Evolutionary conservation across 1,139 yeast genomes (phyloP).

Genomic region (Geotrichum bryndzae): DNA sequence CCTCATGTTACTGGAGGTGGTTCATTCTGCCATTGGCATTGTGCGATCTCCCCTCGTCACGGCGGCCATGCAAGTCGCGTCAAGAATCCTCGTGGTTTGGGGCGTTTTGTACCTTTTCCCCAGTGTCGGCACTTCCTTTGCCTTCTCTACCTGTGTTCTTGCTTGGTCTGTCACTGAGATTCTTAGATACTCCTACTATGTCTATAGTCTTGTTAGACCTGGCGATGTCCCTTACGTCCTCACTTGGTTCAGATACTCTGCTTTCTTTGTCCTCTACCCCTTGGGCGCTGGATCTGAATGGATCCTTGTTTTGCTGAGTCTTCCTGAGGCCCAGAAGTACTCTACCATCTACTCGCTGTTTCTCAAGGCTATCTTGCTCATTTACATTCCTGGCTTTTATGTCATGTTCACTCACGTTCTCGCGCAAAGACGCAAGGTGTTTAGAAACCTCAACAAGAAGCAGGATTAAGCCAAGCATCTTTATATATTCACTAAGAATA

Average conservation of each 20-base stretch:
- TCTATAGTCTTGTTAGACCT: constrained; percentile 49
- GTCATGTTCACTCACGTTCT: constrained; percentile 83
- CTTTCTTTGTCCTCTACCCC: constrained; percentile 81
- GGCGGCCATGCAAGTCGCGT: constrained; percentile 78
- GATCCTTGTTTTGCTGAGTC: constrained; percentile 58
- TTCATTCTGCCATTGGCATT: constrained; percentile 64
- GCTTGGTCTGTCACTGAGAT: constrained; percentile 94
- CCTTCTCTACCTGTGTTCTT: constrained; percentile 59
- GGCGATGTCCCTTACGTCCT: constrained; percentile 58
- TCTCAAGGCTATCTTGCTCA: constrained; percentile 51
- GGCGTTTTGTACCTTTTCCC: constrained; percentile 78
- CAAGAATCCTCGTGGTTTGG: constrained; percentile 75
- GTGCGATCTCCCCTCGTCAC: constrained; percentile 84
- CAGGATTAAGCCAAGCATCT: constrained; percentile 2
- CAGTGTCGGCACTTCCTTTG: constrained; percentile 48
- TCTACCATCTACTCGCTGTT: constrained; percentile 52
- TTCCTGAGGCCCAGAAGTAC: constrained; percentile 53
- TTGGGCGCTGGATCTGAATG: constrained; percentile 86
- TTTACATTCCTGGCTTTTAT: constrained; percentile 84
- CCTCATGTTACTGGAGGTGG: constrained; percentile 75
- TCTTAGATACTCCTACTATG: constrained; percentile 78
- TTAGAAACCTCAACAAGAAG: constrained; percentile 29
- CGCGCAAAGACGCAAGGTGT: constrained; percentile 53
- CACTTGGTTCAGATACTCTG: constrained; percentile 72
- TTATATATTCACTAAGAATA: neutral